Evolutionary conservation across 441 rosid genomes (phyloP).

Genomic region (Capsella rubella): DNA sequence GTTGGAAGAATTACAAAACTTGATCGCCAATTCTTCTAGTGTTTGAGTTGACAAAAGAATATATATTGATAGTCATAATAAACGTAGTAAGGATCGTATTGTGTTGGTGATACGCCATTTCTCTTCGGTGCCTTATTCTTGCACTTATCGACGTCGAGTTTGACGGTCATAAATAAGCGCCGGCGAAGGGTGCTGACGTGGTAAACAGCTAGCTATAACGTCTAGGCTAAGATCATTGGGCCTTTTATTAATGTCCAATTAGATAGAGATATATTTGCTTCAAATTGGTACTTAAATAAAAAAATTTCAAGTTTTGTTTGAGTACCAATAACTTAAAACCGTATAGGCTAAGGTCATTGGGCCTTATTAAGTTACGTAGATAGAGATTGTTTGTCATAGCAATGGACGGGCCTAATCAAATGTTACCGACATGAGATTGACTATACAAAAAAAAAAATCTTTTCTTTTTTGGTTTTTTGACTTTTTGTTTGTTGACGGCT

Average conservation of each 20-base stretch:
- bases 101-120: conserved; percentile 53
- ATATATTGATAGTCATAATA: conserved; percentile 7
- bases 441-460: neutral
- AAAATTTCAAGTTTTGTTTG: no score
- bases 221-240: no score
- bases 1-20: neutral
- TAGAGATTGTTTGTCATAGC: neutral
- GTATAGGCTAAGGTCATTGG: no score
- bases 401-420: neutral
- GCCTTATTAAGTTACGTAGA: neutral
- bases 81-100: conserved; percentile 59
- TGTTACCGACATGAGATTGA: conserved; percentile 2
- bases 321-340: no score
- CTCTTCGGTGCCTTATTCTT: neutral
- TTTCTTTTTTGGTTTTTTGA: neutral
- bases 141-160: conserved; percentile 11
- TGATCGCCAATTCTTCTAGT: neutral
- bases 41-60: neutral
- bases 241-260: neutral
- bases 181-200: conserved; percentile 17
- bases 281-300: no score
- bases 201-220: neutral
- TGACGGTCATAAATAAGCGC: conserved; percentile 13
- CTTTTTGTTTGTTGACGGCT: neutral
- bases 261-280: neutral